Evolutionary conservation across 2,329 filamentous ascomycete genomes (phyloP), one percentile per base, ranked within the genome.

Genomic region (Zalaria obscura): DNA sequence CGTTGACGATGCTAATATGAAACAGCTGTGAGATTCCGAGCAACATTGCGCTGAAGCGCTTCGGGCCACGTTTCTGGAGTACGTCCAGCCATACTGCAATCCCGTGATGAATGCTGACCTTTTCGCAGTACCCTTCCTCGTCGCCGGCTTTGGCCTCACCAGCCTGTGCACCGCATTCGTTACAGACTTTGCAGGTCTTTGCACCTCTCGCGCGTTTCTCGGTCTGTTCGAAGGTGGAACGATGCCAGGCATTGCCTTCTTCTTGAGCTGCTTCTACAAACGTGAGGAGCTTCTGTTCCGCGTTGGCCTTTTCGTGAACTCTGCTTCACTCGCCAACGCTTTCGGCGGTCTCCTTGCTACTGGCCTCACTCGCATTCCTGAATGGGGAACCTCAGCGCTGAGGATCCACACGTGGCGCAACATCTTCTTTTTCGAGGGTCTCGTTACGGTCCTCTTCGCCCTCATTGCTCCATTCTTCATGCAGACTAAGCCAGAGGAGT

Each of bases 181-280:
- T 5, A 41, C 45, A 18, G 41, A n/a, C 10, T 48, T 46, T 39
- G 32, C 36, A 3, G 42, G 47, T 8, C 35, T 49, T 3, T 46
- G 40, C 29, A 49, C 45, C 8, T 47, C 46, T 0, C 55, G 63
- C 3, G 64, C 60, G 48, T 85, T 83, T 54, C 66, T 87, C 1
- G 82, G 82, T 25, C 64, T 86, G 28, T 72, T 72, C n/a, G 84
- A 89, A 58, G 68, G 83, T 6, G 83, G 83, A 4, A 67, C 87
- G 0, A 70, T 70, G 42, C 60, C 32, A 50, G 59, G 57, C 8
- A 49, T 50, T 69, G 65, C 55, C 66, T 36, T 63, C 38, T 49
- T 50, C 44, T 33, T 51, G 25, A 44, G 43, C 4, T 45, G 41
- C 31, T 50, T 48, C 36, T 52, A 52, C 43, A 48, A 47, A 39